These are phyloP conservation scores for Xylaria telfairii DNA, from an alignment of 495 filamentous ascomycete genomes.

Conservation along the genomic window DNA sequence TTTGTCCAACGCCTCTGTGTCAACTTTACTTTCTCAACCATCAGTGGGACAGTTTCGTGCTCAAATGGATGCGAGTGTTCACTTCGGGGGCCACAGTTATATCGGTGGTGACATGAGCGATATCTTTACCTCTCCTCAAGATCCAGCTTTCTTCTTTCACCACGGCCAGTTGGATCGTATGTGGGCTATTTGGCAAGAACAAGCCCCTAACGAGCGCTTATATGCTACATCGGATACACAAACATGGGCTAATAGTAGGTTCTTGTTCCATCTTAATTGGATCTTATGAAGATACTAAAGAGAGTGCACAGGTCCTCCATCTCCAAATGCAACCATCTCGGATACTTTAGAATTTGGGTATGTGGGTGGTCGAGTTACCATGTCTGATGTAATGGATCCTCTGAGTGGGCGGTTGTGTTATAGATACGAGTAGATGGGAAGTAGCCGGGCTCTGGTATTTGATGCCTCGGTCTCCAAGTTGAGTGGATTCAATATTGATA, in stretches of 20 bases:
- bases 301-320: neutral
- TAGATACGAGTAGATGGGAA: neutral
- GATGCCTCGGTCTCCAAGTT: neutral
- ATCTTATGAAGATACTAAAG: neutral
- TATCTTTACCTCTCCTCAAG: constrained; percentile 50
- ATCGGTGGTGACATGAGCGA: neutral
- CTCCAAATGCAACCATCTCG: neutral
- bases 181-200: constrained; percentile 69
- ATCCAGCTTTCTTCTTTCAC: constrained; percentile 69
- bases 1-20: constrained; percentile 23
- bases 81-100: neutral
- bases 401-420: neutral
- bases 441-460: neutral
- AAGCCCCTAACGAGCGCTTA: constrained; percentile 28
- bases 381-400: neutral
- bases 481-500: neutral
- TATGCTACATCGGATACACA: neutral
- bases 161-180: constrained; percentile 67
- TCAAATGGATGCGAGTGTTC: neutral
- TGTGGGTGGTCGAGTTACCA: neutral
- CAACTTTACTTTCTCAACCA: neutral
- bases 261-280: neutral
- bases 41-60: neutral
- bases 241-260: neutral
- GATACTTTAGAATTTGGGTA: neutral